A percentile compares a stretch with the other conserved stretches of the same genome.
phyloP scores from a whole-genome alignment of 139 green algal species.

The Chlorella sp. region DNA sequence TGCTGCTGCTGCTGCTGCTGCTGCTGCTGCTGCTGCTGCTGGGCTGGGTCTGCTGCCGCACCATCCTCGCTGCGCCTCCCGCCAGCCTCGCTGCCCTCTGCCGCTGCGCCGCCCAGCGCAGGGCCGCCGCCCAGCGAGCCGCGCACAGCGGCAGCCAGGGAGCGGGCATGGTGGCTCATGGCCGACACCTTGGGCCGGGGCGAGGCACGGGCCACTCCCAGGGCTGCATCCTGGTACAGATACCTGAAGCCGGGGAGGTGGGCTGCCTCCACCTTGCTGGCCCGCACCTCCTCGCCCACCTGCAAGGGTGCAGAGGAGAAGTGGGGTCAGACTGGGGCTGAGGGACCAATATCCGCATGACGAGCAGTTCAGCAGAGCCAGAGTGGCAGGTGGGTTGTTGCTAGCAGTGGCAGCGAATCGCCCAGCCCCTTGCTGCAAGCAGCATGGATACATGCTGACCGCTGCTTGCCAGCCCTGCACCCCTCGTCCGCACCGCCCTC shows the following conservation, averaged over 20 bases:
- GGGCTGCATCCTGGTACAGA: not conserved
- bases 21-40: not conserved
- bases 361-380: too few species aligned
- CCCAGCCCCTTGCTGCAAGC: too few species aligned
- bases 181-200: conserved; percentile 45
- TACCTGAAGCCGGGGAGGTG: conserved; percentile 50
- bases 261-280: not conserved
- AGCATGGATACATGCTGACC: too few species aligned
- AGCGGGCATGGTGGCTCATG: conserved; percentile 42
- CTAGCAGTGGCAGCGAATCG: too few species aligned
- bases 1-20: too few species aligned
- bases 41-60: not conserved
- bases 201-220: not conserved
- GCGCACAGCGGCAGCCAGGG: conserved; percentile 17
- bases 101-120: not conserved
- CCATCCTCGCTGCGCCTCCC: not conserved
- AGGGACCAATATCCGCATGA: too few species aligned
- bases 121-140: conserved; percentile 1
- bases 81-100: not conserved
- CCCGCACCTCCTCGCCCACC: conserved; percentile 21
- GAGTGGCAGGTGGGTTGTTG: too few species aligned
- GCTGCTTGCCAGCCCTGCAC: too few species aligned
- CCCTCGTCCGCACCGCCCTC: too few species aligned
- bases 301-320: not conserved
- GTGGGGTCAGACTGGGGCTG: too few species aligned